These are phyloP conservation scores for Suhomyces terraborum DNA, from an alignment of 1,139 yeast genomes.

Conservation along the genomic window DNA sequence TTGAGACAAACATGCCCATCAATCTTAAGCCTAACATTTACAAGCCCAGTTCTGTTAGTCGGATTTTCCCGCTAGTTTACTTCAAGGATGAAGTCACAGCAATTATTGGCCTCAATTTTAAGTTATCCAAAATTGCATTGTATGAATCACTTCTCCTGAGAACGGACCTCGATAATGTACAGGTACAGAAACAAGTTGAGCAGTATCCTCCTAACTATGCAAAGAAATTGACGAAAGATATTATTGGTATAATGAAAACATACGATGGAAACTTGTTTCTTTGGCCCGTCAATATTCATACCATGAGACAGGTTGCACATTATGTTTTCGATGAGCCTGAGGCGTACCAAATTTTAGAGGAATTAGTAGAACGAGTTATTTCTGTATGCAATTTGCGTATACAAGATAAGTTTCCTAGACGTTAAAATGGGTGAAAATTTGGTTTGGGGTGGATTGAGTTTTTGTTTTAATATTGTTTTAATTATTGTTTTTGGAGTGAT, in stretches of 20 bases:
- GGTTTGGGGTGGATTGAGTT: background rate
- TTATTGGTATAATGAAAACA: slow-evolving; percentile 41
- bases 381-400: slow-evolving; percentile 13
- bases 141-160: slow-evolving; percentile 31
- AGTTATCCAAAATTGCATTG: slow-evolving; percentile 34
- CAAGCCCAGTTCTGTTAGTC: slow-evolving; percentile 26
- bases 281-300: slow-evolving; percentile 42
- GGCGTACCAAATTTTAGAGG: slow-evolving; percentile 29
- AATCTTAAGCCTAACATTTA: slow-evolving; percentile 36
- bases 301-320: slow-evolving; percentile 33
- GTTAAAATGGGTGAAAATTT: background rate
- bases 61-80: slow-evolving; percentile 33
- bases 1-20: slow-evolving; percentile 32
- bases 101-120: slow-evolving; percentile 33
- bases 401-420: slow-evolving; percentile 6
- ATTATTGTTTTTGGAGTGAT: no score
- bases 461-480: no score
- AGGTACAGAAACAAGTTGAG: slow-evolving; percentile 24
- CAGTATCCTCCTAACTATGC: slow-evolving; percentile 29
- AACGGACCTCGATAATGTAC: slow-evolving; percentile 19
- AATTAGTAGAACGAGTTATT: slow-evolving; percentile 30
- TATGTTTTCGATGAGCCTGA: slow-evolving; percentile 32
- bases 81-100: slow-evolving; percentile 42
- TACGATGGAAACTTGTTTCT: slow-evolving; percentile 35
- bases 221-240: slow-evolving; percentile 36